Evolutionary conservation across 352 stramenopile species (phyloP), one percentile per base, ranked within the genome.

Genomic region (Blastocystis sp.): DNA sequence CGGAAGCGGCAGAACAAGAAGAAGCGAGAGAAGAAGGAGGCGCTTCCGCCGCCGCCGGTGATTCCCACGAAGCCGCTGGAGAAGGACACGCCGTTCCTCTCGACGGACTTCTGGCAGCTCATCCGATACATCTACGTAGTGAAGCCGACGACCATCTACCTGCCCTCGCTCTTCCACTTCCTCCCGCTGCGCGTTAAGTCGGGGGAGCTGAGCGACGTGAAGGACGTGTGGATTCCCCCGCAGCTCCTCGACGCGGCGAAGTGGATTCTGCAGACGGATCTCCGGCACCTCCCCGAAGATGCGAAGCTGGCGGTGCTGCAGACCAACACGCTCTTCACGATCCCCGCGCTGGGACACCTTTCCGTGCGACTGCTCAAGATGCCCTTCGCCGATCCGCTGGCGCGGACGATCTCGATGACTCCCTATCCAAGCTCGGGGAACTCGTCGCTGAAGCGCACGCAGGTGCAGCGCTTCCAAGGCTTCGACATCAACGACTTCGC

Each of bases 401-500:
- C 57, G 38, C n/a, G 48, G 14, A 65, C 69, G 7, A 32, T 63
- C 21, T 4, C 53, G 4, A 32, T 29, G 7, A 65, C 53, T n/a
- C 53, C 48, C n/a, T 27, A 79, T 18, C 42, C n/a, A 24, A 42
- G 3, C n/a, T 27, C 53, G 3, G 51, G 11, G n/a, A 79, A 65
- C 27, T 27, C 36, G 11, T 84, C 72, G 11, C 24, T 71, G 27
- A 32, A 71, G 24, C 32, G 36, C n/a, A 84, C 56, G 16, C 32
- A 69, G 42, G 38, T 61, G 21, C 48, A 61, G 32, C 56, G 42
- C 34, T 84, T 84, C 46, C 53, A 71, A 42, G 72, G 72, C 32
- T 84, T 84, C 46, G 57, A 84, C 46, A 84, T 84, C 24, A 84
- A 84, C 42, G 72, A 84, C 36, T 84, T 84, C 46, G 53, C 57